These are phyloP conservation scores for Backusella psychrophila DNA, from an alignment of 192 early-diverging fungal genomes.

Conservation along the genomic window DNA sequence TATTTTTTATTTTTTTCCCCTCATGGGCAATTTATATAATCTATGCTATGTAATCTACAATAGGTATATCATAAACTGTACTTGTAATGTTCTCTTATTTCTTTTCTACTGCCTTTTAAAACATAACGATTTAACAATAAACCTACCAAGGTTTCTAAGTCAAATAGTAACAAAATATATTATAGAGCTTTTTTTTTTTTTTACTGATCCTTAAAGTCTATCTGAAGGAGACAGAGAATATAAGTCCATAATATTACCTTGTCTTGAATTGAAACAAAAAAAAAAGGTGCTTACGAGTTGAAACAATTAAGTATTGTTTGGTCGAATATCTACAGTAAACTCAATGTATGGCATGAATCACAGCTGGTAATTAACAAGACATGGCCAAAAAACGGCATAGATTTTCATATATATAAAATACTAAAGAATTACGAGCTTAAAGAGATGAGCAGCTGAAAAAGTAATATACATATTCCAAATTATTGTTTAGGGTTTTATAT, in stretches of 20 bases:
- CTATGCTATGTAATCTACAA: not conserved
- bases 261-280: not conserved
- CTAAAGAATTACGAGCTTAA: not conserved
- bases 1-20: not conserved
- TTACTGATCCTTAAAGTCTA: not conserved
- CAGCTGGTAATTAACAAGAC: not conserved
- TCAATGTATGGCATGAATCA: not conserved
- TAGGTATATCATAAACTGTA: not conserved
- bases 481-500: not conserved
- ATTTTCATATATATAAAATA: not conserved
- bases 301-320: not conserved
- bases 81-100: not conserved
- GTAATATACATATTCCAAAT: not conserved
- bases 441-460: not conserved
- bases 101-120: not conserved
- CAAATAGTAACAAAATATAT: not conserved
- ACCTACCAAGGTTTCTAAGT: not conserved
- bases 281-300: not conserved
- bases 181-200: not conserved
- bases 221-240: not conserved
- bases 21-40: not conserved
- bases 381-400: not conserved
- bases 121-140: not conserved
- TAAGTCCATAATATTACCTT: not conserved
- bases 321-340: not conserved